Percentiles rank a stretch among this genome's conserved stretches.
phyloP scores from a whole-genome alignment of 1,284 basidiomycete genomes.

The Cryptococcus floricola region DNA sequence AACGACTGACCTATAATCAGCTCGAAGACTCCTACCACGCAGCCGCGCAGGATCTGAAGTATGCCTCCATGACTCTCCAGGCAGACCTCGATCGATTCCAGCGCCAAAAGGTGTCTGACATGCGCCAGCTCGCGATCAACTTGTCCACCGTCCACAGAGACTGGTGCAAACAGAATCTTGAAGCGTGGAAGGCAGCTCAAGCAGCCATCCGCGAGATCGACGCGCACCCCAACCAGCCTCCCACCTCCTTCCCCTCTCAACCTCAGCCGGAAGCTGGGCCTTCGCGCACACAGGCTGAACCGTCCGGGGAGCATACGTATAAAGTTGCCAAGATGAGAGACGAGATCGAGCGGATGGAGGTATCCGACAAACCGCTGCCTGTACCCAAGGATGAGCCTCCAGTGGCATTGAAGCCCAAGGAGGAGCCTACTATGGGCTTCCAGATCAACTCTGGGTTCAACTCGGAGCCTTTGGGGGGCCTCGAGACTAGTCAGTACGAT shows the following conservation, averaged over 20 bases:
- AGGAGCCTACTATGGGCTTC: not conserved
- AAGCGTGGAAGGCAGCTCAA: constrained; percentile 95
- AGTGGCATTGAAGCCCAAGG: too few relatives aligned
- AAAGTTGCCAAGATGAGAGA: constrained; percentile 18
- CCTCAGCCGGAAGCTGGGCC: constrained; percentile 11
- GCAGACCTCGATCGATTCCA: constrained; percentile 98
- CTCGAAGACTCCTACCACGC: constrained; percentile 88
- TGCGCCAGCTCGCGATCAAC: constrained; percentile 84
- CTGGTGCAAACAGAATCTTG: constrained; percentile 95
- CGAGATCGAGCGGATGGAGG: constrained; percentile 34
- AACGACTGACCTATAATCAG: constrained; percentile 50
- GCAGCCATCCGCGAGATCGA: constrained; percentile 83
- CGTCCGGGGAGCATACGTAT: not conserved
- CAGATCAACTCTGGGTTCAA: not conserved
- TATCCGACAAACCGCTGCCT: constrained; percentile 33
- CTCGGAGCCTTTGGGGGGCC: not conserved
- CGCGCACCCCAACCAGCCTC: constrained; percentile 69
- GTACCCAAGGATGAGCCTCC: constrained; percentile 18
- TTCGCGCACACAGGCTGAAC: not conserved
- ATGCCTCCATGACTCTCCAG: constrained; percentile 92
- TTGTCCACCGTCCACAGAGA: constrained; percentile 89
- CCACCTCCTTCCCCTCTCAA: constrained; percentile 13
- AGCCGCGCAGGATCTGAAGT: constrained; percentile 87
- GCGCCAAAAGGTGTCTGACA: constrained; percentile 93
- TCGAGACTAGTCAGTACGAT: not conserved